Conservation (phyloP, 768 basidiomycete genomes). For the Mrakia frigida region DNA sequence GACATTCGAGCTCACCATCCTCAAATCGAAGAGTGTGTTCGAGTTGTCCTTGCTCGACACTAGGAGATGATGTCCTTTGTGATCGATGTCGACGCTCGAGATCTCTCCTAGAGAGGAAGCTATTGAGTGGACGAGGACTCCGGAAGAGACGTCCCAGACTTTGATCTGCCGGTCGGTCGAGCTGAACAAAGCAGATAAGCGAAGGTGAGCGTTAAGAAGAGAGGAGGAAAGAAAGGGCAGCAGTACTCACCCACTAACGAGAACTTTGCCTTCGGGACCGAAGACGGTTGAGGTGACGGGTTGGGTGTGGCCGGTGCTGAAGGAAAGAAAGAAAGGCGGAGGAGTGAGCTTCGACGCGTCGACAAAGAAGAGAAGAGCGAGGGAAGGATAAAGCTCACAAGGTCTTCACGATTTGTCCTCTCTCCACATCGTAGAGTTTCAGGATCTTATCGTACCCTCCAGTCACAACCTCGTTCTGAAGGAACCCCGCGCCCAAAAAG, state of each 20-base stretch:
- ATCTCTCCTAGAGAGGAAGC: slow-evolving; percentile 42
- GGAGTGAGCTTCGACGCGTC: background rate
- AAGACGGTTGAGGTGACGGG: slow-evolving; percentile 39
- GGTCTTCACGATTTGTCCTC: slow-evolving; percentile 40
- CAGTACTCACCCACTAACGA: slow-evolving; percentile 39
- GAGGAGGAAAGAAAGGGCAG: background rate
- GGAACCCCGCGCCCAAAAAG: background rate
- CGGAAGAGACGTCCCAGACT: slow-evolving; percentile 43
- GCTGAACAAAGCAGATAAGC: background rate
- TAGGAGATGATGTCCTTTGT: slow-evolving; percentile 40
- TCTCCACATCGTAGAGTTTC: slow-evolving; percentile 40
- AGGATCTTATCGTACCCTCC: slow-evolving; percentile 43
- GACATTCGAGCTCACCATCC: slow-evolving; percentile 41
- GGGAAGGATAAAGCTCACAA: slow-evolving; percentile 29
- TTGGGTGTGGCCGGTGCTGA: slow-evolving; percentile 40
- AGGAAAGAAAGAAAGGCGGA: no score
- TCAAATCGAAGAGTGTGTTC: slow-evolving; percentile 42
- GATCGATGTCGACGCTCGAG: slow-evolving; percentile 42
- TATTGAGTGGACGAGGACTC: slow-evolving; percentile 40
- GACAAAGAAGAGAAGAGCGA: background rate
- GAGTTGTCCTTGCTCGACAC: slow-evolving; percentile 43
- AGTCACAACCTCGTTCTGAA: slow-evolving; percentile 39
- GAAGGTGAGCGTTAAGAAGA: background rate
- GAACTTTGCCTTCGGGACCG: slow-evolving; percentile 39
- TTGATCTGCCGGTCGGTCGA: slow-evolving; percentile 42